Conservation (phyloP, 2,329 filamentous ascomycete genomes). For the Corinectria fuckeliana region DNA sequence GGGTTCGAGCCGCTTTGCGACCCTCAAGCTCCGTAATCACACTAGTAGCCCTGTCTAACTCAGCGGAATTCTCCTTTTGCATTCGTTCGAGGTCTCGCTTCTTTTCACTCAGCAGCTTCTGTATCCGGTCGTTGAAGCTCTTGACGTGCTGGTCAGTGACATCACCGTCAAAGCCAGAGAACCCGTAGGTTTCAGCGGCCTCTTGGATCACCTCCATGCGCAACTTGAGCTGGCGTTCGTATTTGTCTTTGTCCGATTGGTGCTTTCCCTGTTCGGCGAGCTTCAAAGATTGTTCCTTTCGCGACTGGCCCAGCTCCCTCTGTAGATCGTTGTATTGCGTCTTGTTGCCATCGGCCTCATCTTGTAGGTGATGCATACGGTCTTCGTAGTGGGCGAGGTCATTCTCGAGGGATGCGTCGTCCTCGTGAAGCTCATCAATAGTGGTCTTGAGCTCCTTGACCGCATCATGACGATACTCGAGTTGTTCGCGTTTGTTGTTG, state of each 20-base stretch:
- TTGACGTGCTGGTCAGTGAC: conserved; percentile 75
- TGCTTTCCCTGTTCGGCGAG: conserved; percentile 75
- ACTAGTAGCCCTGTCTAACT: conserved; percentile 75
- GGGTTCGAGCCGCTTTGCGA: conserved; percentile 72
- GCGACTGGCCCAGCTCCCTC: conserved; percentile 51
- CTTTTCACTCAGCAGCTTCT: conserved; percentile 78
- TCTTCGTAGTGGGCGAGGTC: conserved; percentile 81
- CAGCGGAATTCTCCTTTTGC: conserved; percentile 75
- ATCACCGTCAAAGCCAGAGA: conserved; percentile 84
- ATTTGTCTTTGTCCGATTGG: conserved; percentile 85
- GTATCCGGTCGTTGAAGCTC: conserved; percentile 79
- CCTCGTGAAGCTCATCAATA: conserved; percentile 78
- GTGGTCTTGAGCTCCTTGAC: conserved; percentile 73
- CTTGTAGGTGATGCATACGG: conserved; percentile 68
- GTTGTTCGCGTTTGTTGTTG: conserved; percentile 77
- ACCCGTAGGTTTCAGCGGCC: conserved; percentile 75
- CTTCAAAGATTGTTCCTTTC: conserved; percentile 57
- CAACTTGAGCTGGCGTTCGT: conserved; percentile 77
- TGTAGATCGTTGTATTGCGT: conserved; percentile 71
- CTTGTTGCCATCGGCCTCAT: conserved; percentile 68
- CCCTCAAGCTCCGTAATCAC: conserved; percentile 77
- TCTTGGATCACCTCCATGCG: conserved; percentile 79
- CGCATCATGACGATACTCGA: conserved; percentile 71
- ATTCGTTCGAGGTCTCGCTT: conserved; percentile 77
- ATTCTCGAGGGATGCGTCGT: conserved; percentile 75